Evolutionary conservation across 148 eudicot species (phyloP).

Genomic region (Hydrangea macrophylla): DNA sequence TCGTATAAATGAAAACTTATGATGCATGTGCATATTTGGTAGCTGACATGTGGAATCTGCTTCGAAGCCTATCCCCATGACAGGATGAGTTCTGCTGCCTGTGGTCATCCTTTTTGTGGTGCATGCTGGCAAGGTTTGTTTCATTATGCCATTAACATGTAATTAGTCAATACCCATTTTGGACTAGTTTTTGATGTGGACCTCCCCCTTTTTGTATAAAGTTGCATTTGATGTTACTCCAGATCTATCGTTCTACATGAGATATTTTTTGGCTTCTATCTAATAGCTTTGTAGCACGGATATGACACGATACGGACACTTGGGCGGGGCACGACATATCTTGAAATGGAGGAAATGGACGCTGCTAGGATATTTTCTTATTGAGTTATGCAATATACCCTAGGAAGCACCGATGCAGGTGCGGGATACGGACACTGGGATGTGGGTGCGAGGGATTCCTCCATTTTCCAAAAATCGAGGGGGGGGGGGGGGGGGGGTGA

Average conservation of each 20-base stretch:
- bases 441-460: no score
- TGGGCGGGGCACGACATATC: no score
- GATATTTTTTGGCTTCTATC: neutral
- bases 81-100: conserved; percentile 61
- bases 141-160: neutral
- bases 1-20: neutral
- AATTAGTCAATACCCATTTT: no score
- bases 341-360: no score
- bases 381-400: no score
- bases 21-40: conserved; percentile 5
- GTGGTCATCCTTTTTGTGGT: conserved; percentile 82
- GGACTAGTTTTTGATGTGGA: neutral
- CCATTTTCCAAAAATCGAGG: no score
- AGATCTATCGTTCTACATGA: neutral
- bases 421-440: no score
- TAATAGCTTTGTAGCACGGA: no score
- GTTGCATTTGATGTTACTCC: neutral
- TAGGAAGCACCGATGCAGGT: no score
- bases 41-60: conserved; percentile 86
- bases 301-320: no score
- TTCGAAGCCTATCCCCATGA: conserved; percentile 59
- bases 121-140: conserved; percentile 79
- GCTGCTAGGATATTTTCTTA: no score
- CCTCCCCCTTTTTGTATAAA: neutral
- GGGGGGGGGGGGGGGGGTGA: no score